Conservation (phyloP, 2,329 filamentous ascomycete species). For the Pseudogymnoascus sp. region DNA sequence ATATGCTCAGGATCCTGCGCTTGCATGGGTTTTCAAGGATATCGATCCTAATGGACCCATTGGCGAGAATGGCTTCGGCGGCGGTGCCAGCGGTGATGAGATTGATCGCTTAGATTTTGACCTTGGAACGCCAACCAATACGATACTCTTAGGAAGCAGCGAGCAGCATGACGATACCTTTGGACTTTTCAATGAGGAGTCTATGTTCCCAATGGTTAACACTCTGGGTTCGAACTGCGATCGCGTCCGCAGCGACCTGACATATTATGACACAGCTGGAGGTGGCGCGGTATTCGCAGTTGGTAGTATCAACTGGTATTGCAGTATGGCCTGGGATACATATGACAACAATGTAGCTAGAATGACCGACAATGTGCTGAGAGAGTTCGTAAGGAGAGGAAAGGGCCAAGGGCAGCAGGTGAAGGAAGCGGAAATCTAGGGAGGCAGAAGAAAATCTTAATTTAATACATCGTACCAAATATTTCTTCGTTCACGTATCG, state of each 20-base stretch:
- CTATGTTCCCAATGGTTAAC: slow-evolving; percentile 21
- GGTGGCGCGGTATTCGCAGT: slow-evolving; percentile 24
- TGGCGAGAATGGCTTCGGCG: slow-evolving; percentile 25
- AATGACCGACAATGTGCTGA: slow-evolving; percentile 22
- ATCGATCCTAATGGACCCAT: slow-evolving; percentile 17
- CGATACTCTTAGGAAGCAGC: slow-evolving; percentile 24
- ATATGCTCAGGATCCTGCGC: slow-evolving; percentile 8
- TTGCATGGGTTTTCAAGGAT: not conserved
- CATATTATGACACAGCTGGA: slow-evolving; percentile 21
- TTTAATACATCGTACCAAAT: not conserved
- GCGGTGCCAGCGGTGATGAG: slow-evolving; percentile 30
- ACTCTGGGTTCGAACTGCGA: slow-evolving; percentile 20
- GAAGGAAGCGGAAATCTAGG: not conserved
- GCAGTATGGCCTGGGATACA: slow-evolving; percentile 20
- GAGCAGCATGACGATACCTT: slow-evolving; percentile 20
- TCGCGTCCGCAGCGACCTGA: slow-evolving; percentile 21
- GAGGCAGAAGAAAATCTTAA: not conserved
- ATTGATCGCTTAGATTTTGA: slow-evolving; percentile 30
- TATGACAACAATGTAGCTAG: slow-evolving; percentile 24
- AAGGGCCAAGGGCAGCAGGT: slow-evolving; percentile 4
- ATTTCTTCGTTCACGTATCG: not conserved
- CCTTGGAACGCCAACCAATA: slow-evolving; percentile 27
- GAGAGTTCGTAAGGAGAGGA: slow-evolving; percentile 17
- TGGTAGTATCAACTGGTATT: slow-evolving; percentile 26
- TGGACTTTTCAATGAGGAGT: slow-evolving; percentile 22